These are phyloP conservation scores for Macaranga tanarius DNA, from an alignment of 441 rosid species.

Conservation along the genomic window DNA sequence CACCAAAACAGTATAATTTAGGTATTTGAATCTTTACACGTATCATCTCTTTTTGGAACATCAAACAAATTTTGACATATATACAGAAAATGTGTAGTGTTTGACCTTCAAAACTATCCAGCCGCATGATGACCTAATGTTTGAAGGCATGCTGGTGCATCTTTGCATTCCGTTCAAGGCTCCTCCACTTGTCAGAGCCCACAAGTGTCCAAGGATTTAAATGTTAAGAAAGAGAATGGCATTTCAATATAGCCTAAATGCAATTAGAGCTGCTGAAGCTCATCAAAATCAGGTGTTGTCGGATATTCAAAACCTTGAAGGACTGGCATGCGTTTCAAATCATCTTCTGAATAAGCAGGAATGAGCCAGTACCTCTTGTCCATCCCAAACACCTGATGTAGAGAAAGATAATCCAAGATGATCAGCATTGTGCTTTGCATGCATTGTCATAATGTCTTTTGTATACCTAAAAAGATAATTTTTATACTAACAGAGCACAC, in stretches of 20 bases:
- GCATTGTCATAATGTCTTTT: background rate
- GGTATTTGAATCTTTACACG: too few relatives aligned
- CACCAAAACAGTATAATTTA: background rate
- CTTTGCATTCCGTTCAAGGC: background rate
- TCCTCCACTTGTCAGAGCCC: background rate
- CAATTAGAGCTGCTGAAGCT: conserved; percentile 27
- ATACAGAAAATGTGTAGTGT: background rate
- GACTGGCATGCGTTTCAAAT: conserved; percentile 50
- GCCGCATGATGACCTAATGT: background rate
- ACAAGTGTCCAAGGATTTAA: background rate
- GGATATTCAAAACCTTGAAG: conserved; percentile 66
- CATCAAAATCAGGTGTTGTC: conserved; percentile 44
- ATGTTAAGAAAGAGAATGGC: background rate
- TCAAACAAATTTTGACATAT: background rate
- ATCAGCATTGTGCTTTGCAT: background rate
- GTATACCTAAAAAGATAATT: background rate
- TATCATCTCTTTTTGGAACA: background rate
- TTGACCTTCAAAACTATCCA: background rate
- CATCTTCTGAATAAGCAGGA: conserved; percentile 71
- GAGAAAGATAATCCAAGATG: background rate
- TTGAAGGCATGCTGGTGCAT: background rate
- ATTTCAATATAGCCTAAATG: background rate
- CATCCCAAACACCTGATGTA: conserved; percentile 70
- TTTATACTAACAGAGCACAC: background rate
- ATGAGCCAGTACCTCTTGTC: conserved; percentile 77